These are phyloP conservation scores for Penicillium flavigenum DNA, from an alignment of 495 filamentous ascomycete species.

Conservation along the genomic window DNA sequence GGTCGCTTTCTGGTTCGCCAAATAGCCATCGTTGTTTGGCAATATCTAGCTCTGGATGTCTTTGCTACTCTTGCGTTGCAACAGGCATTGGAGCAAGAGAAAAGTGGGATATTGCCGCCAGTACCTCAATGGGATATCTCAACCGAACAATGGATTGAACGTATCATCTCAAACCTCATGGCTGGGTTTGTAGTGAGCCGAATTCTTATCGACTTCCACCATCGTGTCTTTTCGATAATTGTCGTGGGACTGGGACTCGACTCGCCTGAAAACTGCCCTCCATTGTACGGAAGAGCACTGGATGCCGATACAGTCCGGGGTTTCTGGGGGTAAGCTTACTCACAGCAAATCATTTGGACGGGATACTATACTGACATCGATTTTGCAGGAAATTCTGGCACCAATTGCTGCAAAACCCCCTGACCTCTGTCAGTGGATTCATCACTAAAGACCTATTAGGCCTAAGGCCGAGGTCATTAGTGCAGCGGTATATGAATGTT, in stretches of 20 bases:
- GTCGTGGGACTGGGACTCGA: constrained; percentile 21
- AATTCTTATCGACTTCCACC: constrained; percentile 22
- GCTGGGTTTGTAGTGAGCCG: constrained; percentile 25
- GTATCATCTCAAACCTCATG: constrained; percentile 20
- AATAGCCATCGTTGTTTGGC: constrained; percentile 16
- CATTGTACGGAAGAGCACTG: constrained; percentile 31
- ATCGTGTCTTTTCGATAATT: constrained; percentile 25
- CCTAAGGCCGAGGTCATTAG: constrained; percentile 19
- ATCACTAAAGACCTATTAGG: constrained; percentile 24
- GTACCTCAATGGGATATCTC: constrained; percentile 23
- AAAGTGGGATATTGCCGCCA: constrained; percentile 10
- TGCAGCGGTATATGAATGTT: constrained; percentile 33
- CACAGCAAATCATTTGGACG: too few species aligned
- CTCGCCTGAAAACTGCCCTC: constrained; percentile 34
- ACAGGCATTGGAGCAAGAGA: constrained; percentile 17
- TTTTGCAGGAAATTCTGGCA: constrained; percentile 44
- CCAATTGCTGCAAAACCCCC: constrained; percentile 34
- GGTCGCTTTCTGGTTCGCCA: constrained; percentile 25
- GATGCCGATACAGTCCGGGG: constrained; percentile 34
- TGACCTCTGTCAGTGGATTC: constrained; percentile 28
- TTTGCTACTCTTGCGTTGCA: constrained; percentile 18
- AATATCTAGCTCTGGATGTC: constrained; percentile 28
- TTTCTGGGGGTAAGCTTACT: constrained; percentile 34
- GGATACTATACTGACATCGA: constrained; percentile 1
- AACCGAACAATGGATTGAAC: constrained; percentile 22